These are phyloP conservation scores for Amanita jacksonii DNA, from an alignment of 768 basidiomycete species.

Conservation along the genomic window DNA sequence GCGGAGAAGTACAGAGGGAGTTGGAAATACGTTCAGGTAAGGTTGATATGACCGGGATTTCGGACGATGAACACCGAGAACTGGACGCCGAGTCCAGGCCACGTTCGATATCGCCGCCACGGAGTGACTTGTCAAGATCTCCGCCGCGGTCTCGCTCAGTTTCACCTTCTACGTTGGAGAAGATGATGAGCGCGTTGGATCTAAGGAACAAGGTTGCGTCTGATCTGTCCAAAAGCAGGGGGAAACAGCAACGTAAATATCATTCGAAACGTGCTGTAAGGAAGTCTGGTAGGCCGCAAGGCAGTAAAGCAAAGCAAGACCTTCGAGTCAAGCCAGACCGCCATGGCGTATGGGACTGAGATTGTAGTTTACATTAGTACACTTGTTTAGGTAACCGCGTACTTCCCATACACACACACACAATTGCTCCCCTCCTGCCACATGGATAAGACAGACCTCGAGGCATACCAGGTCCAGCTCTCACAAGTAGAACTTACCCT, in stretches of 20 bases:
- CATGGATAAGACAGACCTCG: conserved; percentile 69
- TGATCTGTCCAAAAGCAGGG: conserved; percentile 49
- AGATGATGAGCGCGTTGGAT: conserved; percentile 32
- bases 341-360: conserved; percentile 34
- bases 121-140: conserved; percentile 34
- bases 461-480: conserved; percentile 84
- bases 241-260: conserved; percentile 61
- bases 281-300: conserved; percentile 58
- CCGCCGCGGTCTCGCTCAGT: conserved; percentile 41
- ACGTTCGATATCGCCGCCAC: conserved; percentile 16
- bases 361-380: background rate
- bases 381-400: background rate
- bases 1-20: conserved; percentile 25
- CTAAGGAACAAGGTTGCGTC: conserved; percentile 48
- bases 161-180: conserved; percentile 33
- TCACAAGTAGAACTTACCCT: conserved; percentile 83
- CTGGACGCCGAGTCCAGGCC: background rate
- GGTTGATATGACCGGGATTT: conserved; percentile 6
- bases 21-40: no score
- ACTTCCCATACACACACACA: background rate
- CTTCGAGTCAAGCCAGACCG: conserved; percentile 50
- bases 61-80: background rate
- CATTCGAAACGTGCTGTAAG: conserved; percentile 65
- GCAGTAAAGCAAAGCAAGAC: conserved; percentile 83
- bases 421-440: conserved; percentile 5